A percentile compares a stretch with the other conserved stretches of the same genome.
These are phyloP conservation scores for Trichoderma pleuroti DNA, from an alignment of 2,329 filamentous ascomycete genomes.

Conservation along the genomic window DNA sequence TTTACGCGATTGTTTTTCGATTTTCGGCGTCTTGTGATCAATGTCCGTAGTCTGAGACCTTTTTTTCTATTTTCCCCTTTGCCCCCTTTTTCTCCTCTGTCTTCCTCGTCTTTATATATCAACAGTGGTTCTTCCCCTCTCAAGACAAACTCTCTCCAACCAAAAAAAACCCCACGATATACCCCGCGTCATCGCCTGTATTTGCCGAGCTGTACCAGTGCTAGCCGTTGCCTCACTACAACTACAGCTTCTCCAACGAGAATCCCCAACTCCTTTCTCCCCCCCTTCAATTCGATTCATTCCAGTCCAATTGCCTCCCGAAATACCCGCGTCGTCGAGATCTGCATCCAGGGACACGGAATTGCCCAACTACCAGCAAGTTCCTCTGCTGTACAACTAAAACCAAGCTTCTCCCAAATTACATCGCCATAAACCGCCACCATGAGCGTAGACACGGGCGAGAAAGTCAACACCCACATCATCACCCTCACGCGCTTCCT, in stretches of 20 bases:
- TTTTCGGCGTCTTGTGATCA: constrained; percentile 17
- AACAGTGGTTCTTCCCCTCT: constrained; percentile 4
- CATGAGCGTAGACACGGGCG: constrained; percentile 44
- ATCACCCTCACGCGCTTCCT: constrained; percentile 92
- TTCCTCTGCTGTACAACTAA: not conserved
- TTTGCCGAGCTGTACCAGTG: not conserved
- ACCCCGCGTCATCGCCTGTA: constrained; percentile 14
- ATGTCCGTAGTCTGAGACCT: constrained; percentile 5
- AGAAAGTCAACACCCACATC: constrained; percentile 94
- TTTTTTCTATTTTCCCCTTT: constrained; percentile 9
- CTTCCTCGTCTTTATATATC: constrained; percentile 10
- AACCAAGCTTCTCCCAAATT: constrained; percentile 8
- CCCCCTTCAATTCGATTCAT: not conserved
- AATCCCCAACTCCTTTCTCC: not conserved
- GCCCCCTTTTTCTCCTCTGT: not conserved
- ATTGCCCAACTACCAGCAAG: not conserved
- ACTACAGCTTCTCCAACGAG: not conserved
- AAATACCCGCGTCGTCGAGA: not conserved
- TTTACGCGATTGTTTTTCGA: constrained; percentile 1
- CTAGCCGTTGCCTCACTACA: not conserved
- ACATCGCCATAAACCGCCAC: constrained; percentile 15
- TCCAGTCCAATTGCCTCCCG: not conserved
- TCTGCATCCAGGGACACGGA: not conserved
- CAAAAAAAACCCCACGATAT: constrained; percentile 12
- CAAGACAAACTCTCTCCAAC: constrained; percentile 6